phyloP scores from a whole-genome alignment of 2,329 filamentous ascomycete species.

The Amauroascus verrucosus region DNA sequence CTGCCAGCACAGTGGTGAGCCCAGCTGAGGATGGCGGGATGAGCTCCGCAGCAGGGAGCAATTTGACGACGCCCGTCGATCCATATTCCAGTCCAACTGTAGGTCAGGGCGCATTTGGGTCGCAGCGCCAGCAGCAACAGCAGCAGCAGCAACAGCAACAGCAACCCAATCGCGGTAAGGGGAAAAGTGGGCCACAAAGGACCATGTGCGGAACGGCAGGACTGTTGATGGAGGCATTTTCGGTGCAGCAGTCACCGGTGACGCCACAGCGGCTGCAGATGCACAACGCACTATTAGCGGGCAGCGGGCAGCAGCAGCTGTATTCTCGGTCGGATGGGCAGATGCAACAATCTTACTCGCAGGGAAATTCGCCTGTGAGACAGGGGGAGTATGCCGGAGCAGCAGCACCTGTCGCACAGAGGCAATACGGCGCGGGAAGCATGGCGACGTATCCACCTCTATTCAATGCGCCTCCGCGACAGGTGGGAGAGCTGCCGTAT shows the following conservation, averaged over 20 bases:
- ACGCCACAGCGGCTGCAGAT: conserved; percentile 8
- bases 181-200: neutral
- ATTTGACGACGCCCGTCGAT: neutral
- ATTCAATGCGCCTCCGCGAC: conserved; percentile 14
- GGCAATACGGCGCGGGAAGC: conserved; percentile 7
- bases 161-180: neutral
- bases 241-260: neutral
- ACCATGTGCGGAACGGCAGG: conserved; percentile 4
- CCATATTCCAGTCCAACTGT: neutral
- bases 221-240: conserved; percentile 8
- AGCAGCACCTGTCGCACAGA: neutral
- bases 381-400: neutral
- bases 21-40: conserved; percentile 1
- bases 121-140: neutral
- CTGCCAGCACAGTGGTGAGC: conserved; percentile 23
- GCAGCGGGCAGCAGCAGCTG: neutral
- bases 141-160: neutral
- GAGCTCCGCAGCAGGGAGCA: neutral
- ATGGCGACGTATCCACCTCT: conserved; percentile 20
- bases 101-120: neutral
- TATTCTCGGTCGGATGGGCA: neutral
- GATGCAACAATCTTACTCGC: conserved; percentile 6
- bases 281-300: conserved; percentile 4
- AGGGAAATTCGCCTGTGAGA: conserved; percentile 6
- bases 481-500: conserved; percentile 5